A percentile compares a stretch with the other conserved stretches of the same genome.
These are phyloP conservation scores for Combretum micranthum DNA, from an alignment of 345 rosid species.

Conservation along the genomic window DNA sequence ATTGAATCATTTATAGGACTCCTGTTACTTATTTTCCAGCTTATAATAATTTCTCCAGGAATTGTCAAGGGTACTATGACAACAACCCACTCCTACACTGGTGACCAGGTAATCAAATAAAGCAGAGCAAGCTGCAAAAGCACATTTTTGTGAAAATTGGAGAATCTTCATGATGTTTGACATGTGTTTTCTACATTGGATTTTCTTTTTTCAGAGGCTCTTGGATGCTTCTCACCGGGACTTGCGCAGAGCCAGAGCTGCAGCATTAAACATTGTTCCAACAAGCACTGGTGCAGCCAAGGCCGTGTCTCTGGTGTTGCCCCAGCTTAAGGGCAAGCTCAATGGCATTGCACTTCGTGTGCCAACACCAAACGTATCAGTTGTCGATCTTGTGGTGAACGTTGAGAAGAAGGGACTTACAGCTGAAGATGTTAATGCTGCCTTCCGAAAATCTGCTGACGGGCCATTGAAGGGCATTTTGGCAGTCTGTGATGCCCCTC, in stretches of 20 bases:
- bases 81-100: constrained; percentile 97
- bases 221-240: constrained; percentile 97
- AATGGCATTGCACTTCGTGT: constrained; percentile 96
- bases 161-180: neutral
- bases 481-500: constrained; percentile 82
- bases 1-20: neutral
- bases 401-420: constrained; percentile 76
- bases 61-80: constrained; percentile 99
- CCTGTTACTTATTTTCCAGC: neutral
- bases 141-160: neutral
- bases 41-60: constrained; percentile 34
- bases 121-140: neutral
- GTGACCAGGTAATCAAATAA: constrained; percentile 72
- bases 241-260: constrained; percentile 96
- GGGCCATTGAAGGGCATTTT: constrained; percentile 83
- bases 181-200: neutral
- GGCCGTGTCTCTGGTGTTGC: constrained; percentile 91
- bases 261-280: constrained; percentile 93
- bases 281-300: constrained; percentile 99
- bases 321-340: constrained; percentile 97
- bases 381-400: constrained; percentile 86
- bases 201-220: constrained; percentile 55
- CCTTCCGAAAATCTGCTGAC: constrained; percentile 80
- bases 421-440: constrained; percentile 88
- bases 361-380: constrained; percentile 97